Conservation (phyloP, 106 monocot genomes). For the Dioscorea dumetorum region DNA sequence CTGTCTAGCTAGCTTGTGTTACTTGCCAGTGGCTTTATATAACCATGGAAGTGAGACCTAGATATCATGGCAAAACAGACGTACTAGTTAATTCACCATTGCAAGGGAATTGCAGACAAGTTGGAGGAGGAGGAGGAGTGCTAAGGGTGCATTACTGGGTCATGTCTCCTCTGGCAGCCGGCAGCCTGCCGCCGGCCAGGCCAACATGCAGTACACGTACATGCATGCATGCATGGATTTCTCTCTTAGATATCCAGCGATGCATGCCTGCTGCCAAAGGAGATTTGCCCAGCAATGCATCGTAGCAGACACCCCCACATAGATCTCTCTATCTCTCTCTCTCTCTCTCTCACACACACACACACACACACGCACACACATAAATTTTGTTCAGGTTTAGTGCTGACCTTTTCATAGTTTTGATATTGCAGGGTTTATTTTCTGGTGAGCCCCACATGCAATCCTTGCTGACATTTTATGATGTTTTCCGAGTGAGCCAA, state of each 20-base stretch:
- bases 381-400: too few species aligned
- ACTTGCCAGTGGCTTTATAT: not conserved
- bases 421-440: too few species aligned
- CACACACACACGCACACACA: too few species aligned
- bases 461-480: too few species aligned
- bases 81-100: not conserved
- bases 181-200: not conserved
- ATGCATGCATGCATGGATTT: not conserved
- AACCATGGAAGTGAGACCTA: not conserved
- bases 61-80: not conserved
- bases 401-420: too few species aligned
- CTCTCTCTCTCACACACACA: too few species aligned
- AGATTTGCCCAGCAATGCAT: not conserved
- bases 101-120: not conserved
- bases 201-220: not conserved
- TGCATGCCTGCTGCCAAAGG: conserved; percentile 1
- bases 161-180: not conserved
- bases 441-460: too few species aligned
- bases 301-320: too few species aligned
- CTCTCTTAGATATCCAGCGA: not conserved
- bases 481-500: too few species aligned
- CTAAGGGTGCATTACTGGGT: conserved; percentile 1
- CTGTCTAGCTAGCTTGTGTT: not conserved
- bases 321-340: too few species aligned
- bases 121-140: not conserved